Percentiles rank a stretch among this genome's conserved stretches.
Conservation (phyloP, 2,329 filamentous ascomycete species). For the Fusarium drepaniforme region DNA sequence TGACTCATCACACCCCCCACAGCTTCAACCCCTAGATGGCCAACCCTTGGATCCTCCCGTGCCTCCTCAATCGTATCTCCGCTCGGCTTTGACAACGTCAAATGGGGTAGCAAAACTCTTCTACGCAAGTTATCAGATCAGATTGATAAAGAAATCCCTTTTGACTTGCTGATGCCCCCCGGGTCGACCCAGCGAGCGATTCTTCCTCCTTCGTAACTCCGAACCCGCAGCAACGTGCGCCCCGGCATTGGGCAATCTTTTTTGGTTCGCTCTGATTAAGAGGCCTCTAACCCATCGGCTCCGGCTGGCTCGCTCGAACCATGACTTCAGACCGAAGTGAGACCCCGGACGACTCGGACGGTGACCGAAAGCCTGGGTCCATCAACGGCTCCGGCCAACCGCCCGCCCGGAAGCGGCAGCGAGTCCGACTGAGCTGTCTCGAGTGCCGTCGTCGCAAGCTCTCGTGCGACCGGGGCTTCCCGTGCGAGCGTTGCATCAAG, state of each 20-base stretch:
- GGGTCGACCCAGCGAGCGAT: conserved; percentile 32
- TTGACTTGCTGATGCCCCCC: conserved; percentile 46
- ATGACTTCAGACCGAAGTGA: conserved; percentile 53
- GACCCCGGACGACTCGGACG: conserved; percentile 55
- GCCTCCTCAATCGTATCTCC: conserved; percentile 47
- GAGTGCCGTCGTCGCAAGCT: conserved; percentile 72
- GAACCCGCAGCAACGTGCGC: conserved; percentile 41
- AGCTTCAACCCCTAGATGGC: background rate
- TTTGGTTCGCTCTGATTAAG: background rate
- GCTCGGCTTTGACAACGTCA: conserved; percentile 43
- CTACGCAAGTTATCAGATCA: conserved; percentile 52
- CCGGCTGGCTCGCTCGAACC: conserved; percentile 11
- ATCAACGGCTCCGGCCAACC: conserved; percentile 49
- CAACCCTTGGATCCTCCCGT: background rate
- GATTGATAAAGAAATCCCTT: conserved; percentile 55
- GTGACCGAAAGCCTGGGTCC: conserved; percentile 43
- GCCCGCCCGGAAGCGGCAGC: conserved; percentile 67
- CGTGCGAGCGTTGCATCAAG: conserved; percentile 72
- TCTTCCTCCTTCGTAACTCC: conserved; percentile 51
- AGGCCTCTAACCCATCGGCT: conserved; percentile 16
- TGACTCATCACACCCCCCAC: conserved; percentile 9
- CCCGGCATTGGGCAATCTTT: conserved; percentile 25
- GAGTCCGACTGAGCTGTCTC: conserved; percentile 70
- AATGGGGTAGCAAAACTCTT: conserved; percentile 41
- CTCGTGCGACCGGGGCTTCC: conserved; percentile 71